phyloP scores from a whole-genome alignment of 306 rosid genomes.

The Trifolium subterraneum region DNA sequence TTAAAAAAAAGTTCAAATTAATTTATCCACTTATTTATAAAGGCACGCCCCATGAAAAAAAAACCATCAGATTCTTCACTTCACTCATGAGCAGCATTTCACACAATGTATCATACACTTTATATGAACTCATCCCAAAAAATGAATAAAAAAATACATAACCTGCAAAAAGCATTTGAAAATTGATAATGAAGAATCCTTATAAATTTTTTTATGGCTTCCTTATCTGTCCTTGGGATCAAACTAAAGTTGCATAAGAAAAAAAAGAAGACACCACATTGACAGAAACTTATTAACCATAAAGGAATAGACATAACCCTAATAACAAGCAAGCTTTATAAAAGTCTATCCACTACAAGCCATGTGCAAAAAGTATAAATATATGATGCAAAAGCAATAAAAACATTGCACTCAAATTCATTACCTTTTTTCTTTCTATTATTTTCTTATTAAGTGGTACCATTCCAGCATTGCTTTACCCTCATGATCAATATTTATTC shows the following conservation, averaged over 20 bases:
- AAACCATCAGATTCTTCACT: background rate
- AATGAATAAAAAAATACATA: background rate
- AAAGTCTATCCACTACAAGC: slow-evolving; percentile 60
- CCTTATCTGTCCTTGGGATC: slow-evolving; percentile 37
- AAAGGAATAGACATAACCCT: slow-evolving; percentile 74
- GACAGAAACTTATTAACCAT: slow-evolving; percentile 39
- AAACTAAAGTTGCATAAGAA: slow-evolving; percentile 32
- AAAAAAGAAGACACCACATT: slow-evolving; percentile 2
- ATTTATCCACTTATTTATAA: background rate
- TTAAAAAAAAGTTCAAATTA: no score
- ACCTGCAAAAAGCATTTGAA: slow-evolving; percentile 29
- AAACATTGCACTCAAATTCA: slow-evolving; percentile 53
- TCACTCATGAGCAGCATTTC: slow-evolving; percentile 19
- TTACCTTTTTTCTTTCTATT: slow-evolving; percentile 60
- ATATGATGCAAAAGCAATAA: slow-evolving; percentile 51
- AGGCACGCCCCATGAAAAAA: background rate
- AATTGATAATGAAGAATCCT: slow-evolving; percentile 34
- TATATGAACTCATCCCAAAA: slow-evolving; percentile 21
- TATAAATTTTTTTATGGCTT: slow-evolving; percentile 17
- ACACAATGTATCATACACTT: slow-evolving; percentile 7
- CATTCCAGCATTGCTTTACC: slow-evolving; percentile 65
- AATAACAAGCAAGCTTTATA: slow-evolving; percentile 68
- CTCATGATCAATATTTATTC: slow-evolving; percentile 44
- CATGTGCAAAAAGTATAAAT: slow-evolving; percentile 77
- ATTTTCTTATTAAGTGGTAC: slow-evolving; percentile 50